Evolutionary conservation across 73 alveolate species (phyloP), one percentile per base, ranked within the genome.

Genomic region (Urostyla sp.): DNA sequence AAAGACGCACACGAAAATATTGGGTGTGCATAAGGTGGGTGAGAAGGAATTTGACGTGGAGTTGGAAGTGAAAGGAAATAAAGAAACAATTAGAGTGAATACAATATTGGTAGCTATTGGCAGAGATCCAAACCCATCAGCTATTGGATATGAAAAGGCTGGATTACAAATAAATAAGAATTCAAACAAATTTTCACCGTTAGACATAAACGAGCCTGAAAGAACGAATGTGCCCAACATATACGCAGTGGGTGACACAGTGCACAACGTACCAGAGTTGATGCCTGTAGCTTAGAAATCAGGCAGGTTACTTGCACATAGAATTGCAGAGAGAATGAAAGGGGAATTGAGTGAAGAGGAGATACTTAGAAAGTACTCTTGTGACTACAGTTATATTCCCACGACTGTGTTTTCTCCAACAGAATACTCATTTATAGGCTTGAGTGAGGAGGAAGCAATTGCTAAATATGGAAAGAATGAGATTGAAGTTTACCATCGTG

Each of bases 381-480:
- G 92, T 49, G 97, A 95, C 60, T 92, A 92, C 79, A 77, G 75
- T 36, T 87, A 89, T 61, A 92, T 92, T 61, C 97, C 99, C 11
- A 95, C 99, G 1, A 90, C 99, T 7, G 90, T 95, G 0, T 95
- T 92, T 77, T 86, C 99, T 46, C 93, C 91, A 31, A 43, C 92
- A 11, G 99, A 95, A 84, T 95, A 95, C 61, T 90, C 97, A 13
- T 92, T 90, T 67, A 93, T 91, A 28, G 99, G 99, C 0, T 66
- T 92, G 28, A 80, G 93, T 44, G 99, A 95, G 59, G 96, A 92
- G 57, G 88, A 87, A 75, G 99, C 99, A 1, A 72, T 32, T 18
- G 75, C 74, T 27, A 61, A 63, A 66, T 92, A 43, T 67, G 98
- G 98, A 20, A 94, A 88, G 53, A 94, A 92, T n/a, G 88, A 95